A percentile compares a stretch with the other conserved stretches of the same genome.
phyloP scores from a whole-genome alignment of 306 rosid species.

The Medicago truncatula region MtrunA17r5.0-ANR NC_053043.1:51853501-51854000 shows the following conservation, averaged over 20 bases:
- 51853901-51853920: too few relatives aligned
- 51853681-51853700: conserved; percentile 27
- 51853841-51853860: conserved; percentile 97
- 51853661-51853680: too few relatives aligned
- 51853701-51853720: too few relatives aligned
- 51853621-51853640: conserved; percentile 97
- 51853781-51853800: conserved; percentile 97
- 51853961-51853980: conserved; percentile 83
- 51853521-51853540: conserved; percentile 98
- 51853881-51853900: conserved; percentile 64
- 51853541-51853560: conserved; percentile 94
- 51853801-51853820: conserved; percentile 98
- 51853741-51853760: conserved; percentile 99
- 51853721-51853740: conserved; percentile 27
- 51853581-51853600: conserved; percentile 92
- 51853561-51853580: conserved; percentile 96
- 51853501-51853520: conserved; percentile 87
- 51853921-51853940: conserved; percentile 49
- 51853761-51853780: conserved; percentile 94
- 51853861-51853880: conserved; percentile 67
- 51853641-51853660: conserved; percentile 73
- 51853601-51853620: conserved; percentile 94
- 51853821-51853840: conserved; percentile 87
- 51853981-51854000: too few relatives aligned
- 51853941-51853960: conserved; percentile 76